Evolutionary conservation across 2,329 filamentous ascomycete genomes (phyloP).

Genomic region (Trichocomaceae sp.): DNA sequence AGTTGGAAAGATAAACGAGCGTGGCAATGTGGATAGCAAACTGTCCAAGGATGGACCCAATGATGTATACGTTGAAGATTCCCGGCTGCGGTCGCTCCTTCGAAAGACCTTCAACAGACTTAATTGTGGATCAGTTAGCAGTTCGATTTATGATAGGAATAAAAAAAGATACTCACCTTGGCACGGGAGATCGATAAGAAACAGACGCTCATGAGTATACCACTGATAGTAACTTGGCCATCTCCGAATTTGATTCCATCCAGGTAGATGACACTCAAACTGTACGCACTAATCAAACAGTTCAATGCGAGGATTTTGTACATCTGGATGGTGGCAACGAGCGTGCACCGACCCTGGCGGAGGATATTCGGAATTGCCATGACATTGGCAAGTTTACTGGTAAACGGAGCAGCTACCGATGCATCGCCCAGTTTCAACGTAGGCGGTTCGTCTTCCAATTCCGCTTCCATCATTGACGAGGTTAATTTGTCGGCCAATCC

Average conservation of each 20-base stretch:
- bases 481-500: conserved; percentile 82
- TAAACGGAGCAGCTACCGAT: conserved; percentile 94
- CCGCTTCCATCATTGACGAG: conserved; percentile 78
- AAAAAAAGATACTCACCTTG: conserved; percentile 47
- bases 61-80: conserved; percentile 99
- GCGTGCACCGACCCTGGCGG: conserved; percentile 90
- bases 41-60: conserved; percentile 92
- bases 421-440: conserved; percentile 96
- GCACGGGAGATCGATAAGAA: conserved; percentile 98
- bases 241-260: conserved; percentile 99
- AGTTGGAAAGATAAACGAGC: conserved; percentile 85
- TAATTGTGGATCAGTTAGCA: conserved; percentile 12
- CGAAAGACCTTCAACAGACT: conserved; percentile 86
- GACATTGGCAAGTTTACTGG: conserved; percentile 93
- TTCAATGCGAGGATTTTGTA: conserved; percentile 99
- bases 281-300: conserved; percentile 97
- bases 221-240: conserved; percentile 95
- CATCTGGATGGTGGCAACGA: conserved; percentile 99
- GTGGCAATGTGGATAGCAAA: conserved; percentile 94
- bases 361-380: conserved; percentile 98
- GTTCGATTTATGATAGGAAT: not conserved
- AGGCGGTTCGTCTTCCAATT: conserved; percentile 86
- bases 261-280: conserved; percentile 87
- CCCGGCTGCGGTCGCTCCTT: conserved; percentile 97
- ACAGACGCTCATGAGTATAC: conserved; percentile 99